Evolutionary conservation across 805 yeast genomes (phyloP).

Genomic region (Pichia membranifaciens): DNA sequence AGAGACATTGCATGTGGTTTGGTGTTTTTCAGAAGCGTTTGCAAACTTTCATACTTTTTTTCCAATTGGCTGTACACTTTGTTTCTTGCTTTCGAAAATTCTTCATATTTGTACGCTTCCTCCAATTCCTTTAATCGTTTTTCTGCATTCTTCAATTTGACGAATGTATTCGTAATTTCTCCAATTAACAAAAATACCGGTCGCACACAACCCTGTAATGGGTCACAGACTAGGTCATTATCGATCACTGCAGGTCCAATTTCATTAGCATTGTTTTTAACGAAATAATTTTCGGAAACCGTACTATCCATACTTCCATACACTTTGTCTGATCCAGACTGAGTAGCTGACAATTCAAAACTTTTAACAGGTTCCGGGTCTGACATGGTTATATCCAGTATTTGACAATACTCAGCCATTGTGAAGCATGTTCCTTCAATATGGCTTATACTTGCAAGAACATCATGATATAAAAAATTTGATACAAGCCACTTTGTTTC

Average conservation of each 20-base stretch:
- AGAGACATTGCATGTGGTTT: constrained; percentile 17
- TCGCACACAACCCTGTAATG: constrained; percentile 37
- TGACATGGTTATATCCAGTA: constrained; percentile 16
- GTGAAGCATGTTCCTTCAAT: constrained; percentile 31
- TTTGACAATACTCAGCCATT: constrained; percentile 27
- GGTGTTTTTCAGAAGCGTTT: constrained; percentile 14
- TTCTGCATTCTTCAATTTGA: constrained; percentile 10
- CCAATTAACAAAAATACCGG: constrained; percentile 33
- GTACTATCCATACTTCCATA: no score
- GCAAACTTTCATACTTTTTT: constrained; percentile 10
- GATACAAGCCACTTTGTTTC: constrained; percentile 31
- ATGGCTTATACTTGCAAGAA: constrained; percentile 31
- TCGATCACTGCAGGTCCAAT: constrained; percentile 8
- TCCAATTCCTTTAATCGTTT: neutral
- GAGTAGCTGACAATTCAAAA: no score
- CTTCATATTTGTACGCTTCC: neutral
- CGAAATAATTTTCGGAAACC: neutral
- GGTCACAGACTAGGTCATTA: constrained; percentile 25
- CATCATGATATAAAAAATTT: constrained; percentile 36
- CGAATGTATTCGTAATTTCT: constrained; percentile 29
- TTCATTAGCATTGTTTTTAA: neutral
- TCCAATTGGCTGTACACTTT: constrained; percentile 11
- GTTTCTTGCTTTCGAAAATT: neutral
- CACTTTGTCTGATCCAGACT: no score
- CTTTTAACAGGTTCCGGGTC: no score